Evolutionary conservation across 2,329 filamentous ascomycete genomes (phyloP).

Genomic region (Aspergillus sclerotialis): DNA sequence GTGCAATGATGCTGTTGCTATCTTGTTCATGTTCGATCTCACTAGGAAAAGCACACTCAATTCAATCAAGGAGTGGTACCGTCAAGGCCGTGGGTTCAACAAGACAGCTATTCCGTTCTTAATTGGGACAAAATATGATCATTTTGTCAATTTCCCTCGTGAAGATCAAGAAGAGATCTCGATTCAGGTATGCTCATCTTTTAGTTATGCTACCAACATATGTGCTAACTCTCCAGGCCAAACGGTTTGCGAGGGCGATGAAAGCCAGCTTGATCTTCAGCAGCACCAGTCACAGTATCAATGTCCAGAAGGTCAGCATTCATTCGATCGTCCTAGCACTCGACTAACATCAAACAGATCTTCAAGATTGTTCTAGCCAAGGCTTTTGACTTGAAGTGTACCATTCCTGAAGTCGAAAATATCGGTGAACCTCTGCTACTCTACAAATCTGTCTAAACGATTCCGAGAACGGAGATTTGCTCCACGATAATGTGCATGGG

Average conservation of each 20-base stretch:
- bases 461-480: constrained; percentile 6
- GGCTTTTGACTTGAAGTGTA: constrained; percentile 97
- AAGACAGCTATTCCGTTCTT: constrained; percentile 99
- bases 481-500: constrained; percentile 29
- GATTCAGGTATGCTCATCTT: constrained; percentile 72
- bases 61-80: constrained; percentile 99
- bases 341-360: constrained; percentile 56
- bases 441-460: constrained; percentile 56
- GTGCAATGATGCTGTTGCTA: constrained; percentile 97
- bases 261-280: constrained; percentile 95
- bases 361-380: constrained; percentile 99
- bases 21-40: constrained; percentile 99
- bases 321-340: not conserved
- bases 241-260: constrained; percentile 97
- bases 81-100: constrained; percentile 96
- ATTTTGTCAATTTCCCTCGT: constrained; percentile 96
- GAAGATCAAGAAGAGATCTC: constrained; percentile 99
- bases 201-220: not conserved
- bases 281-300: constrained; percentile 98
- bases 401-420: constrained; percentile 97
- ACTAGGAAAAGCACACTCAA: constrained; percentile 97
- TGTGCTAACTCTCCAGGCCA: constrained; percentile 54
- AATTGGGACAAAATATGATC: constrained; percentile 96
- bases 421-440: constrained; percentile 91
- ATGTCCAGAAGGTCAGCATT: constrained; percentile 82